Base-by-base conservation (phyloP, 2,329 filamentous ascomycete genomes). In the Xylariaceae sp. region DNA sequence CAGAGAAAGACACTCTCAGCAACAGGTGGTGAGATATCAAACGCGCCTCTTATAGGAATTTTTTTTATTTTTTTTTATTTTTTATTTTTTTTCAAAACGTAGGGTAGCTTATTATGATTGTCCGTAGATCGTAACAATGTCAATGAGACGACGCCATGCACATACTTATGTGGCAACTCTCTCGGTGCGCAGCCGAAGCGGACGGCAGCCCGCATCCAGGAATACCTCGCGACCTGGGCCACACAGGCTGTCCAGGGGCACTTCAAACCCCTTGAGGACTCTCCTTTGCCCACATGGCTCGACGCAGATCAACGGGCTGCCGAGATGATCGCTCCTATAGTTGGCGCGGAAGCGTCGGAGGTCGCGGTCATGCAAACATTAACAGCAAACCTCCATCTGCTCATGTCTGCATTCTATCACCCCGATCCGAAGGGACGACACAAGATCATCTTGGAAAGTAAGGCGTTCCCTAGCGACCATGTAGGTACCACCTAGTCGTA, bases 401-500 rank as follows among this genome's bases (percentile, higher is more conserved):
- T 91, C 50, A 84, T 92, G 84, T 81, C 85, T 35, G 88, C 87
- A 64, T 91, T 91, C 73, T 92, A 91, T 71, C 78, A 74, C 37
- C 88, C 88, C 0, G 84, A 81, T 6, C 62, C 79, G 72, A 72
- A 72, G 40, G 72, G 73, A 26, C 69, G 69, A 51, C 86, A 85
- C 69, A 91, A 89, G 71, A 88, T 92, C 60, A 86, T 91, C 56
- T 77, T 91, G 32, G 88, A 92, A 70, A 83, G 81, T 58, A 91
- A 89, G 67, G 88, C 88, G 0, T 92, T 92, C 65, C 88, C 88
- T 0, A 89, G 85, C 69, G 88, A 92, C 69, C 86, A 90, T 73
- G 86, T 89, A 78, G 63, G 79, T 66, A 41, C 37, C 19, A 48
- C 9, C 35, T 52, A 53, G 9, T 46, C 34, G 47, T 31, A 3